Percentiles rank a stretch among this genome's conserved stretches.
phyloP scores from a whole-genome alignment of 768 basidiomycete species.

The Collybia nuda region DNA sequence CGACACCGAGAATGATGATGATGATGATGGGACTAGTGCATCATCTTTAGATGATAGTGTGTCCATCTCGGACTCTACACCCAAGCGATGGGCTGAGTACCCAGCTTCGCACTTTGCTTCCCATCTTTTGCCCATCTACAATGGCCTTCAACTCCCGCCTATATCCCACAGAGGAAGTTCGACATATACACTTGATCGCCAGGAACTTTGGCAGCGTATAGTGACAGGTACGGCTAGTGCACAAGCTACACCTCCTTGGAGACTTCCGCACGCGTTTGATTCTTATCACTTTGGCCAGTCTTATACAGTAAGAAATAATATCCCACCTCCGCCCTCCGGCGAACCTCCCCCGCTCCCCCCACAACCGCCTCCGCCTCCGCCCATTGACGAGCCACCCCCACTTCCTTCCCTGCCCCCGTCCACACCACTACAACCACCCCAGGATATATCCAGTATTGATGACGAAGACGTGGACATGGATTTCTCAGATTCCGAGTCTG shows the following conservation, averaged over 20 bases:
- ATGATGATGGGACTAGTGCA: not conserved
- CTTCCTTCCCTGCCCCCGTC: not conserved
- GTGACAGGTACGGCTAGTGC: conserved; percentile 15
- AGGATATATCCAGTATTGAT: not conserved
- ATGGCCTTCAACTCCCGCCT: conserved; percentile 35
- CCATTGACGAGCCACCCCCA: not conserved
- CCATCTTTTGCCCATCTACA: conserved; percentile 52
- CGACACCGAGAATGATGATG: not conserved
- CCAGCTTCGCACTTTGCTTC: conserved; percentile 60
- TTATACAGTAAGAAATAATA: not conserved
- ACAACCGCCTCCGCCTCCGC: conserved; percentile 2
- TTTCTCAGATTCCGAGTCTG: conserved; percentile 22
- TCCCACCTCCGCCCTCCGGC: conserved; percentile 1
- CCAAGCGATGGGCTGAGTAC: conserved; percentile 62
- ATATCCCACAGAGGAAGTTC: conserved; percentile 20
- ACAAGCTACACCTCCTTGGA: conserved; percentile 11
- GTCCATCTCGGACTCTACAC: conserved; percentile 1
- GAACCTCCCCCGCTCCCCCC: conserved; percentile 12
- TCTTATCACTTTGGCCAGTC: not conserved
- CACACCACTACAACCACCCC: not conserved
- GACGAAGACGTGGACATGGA: conserved; percentile 26
- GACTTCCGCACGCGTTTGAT: conserved; percentile 9
- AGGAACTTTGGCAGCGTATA: conserved; percentile 39
- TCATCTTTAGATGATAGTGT: not conserved
- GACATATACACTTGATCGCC: conserved; percentile 37